Conservation (phyloP, 768 basidiomycete species). For the Mycena belliarum region DNA sequence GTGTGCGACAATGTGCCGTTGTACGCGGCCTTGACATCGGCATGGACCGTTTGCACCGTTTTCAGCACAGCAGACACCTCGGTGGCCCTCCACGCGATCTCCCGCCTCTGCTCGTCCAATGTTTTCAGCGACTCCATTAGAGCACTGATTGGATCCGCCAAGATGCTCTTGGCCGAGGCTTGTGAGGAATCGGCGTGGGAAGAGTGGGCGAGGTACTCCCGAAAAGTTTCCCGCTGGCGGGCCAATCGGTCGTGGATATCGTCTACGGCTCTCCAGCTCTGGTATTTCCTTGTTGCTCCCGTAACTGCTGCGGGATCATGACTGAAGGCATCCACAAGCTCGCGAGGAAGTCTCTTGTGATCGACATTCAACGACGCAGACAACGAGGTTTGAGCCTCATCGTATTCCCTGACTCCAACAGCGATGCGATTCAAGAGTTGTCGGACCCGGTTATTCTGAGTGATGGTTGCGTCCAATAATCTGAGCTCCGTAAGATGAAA, state of each 20-base stretch:
- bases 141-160: slow-evolving; percentile 55
- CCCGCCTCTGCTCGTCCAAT: slow-evolving; percentile 48
- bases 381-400: slow-evolving; percentile 55
- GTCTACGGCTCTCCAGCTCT: slow-evolving; percentile 74
- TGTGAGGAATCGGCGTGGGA: slow-evolving; percentile 18
- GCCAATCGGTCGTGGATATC: slow-evolving; percentile 66
- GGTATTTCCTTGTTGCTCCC: slow-evolving; percentile 57
- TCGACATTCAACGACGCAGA: slow-evolving; percentile 48
- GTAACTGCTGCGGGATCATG: slow-evolving; percentile 81
- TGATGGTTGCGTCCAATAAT: slow-evolving; percentile 55
- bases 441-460: slow-evolving; percentile 68
- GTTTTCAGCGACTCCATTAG: slow-evolving; percentile 51
- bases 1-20: slow-evolving; percentile 66
- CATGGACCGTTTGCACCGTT: slow-evolving; percentile 57
- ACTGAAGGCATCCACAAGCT: slow-evolving; percentile 71
- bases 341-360: slow-evolving; percentile 55
- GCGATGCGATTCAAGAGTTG: slow-evolving; percentile 70
- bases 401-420: slow-evolving; percentile 63
- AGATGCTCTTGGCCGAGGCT: slow-evolving; percentile 40
- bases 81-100: slow-evolving; percentile 47
- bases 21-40: slow-evolving; percentile 61
- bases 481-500: slow-evolving; percentile 35
- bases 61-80: slow-evolving; percentile 50
- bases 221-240: slow-evolving; percentile 59
- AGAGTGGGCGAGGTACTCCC: slow-evolving; percentile 42